These are phyloP conservation scores for Bruguiera parviflora DNA, from an alignment of 345 rosid species.

Conservation along the genomic window DNA sequence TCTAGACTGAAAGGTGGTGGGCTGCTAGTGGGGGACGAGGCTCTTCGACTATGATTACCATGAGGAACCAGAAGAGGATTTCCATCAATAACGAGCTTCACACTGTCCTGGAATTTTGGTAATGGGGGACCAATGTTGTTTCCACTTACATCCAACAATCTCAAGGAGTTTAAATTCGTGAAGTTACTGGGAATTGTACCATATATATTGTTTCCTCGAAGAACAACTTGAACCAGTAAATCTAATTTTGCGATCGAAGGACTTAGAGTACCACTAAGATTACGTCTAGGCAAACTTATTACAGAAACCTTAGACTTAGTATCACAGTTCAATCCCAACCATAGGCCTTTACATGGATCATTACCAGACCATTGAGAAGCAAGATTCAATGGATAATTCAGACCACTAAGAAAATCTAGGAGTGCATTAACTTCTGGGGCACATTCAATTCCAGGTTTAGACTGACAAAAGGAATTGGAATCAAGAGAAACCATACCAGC, in stretches of 20 bases:
- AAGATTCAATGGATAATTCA: conserved; percentile 37
- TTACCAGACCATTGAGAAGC: conserved; percentile 47
- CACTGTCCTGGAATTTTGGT: conserved; percentile 36
- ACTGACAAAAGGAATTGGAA: conserved; percentile 41
- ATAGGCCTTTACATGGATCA: conserved; percentile 43
- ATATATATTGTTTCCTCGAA: conserved; percentile 31
- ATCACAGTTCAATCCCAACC: conserved; percentile 45
- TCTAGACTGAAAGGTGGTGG: conserved; percentile 16
- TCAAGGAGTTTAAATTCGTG: conserved; percentile 35
- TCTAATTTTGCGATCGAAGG: conserved; percentile 36
- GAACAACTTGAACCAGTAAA: conserved; percentile 40
- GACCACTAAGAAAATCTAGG: conserved; percentile 35
- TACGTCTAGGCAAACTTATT: conserved; percentile 42
- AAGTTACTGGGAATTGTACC: conserved; percentile 42
- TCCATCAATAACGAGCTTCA: conserved; percentile 38
- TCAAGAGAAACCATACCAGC: conserved; percentile 36
- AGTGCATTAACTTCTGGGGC: conserved; percentile 36
- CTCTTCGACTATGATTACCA: conserved; percentile 9
- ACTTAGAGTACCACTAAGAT: conserved; percentile 42
- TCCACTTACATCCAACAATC: conserved; percentile 36
- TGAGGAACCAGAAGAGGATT: conserved; percentile 35
- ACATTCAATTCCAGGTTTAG: conserved; percentile 41
- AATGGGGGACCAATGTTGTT: conserved; percentile 46
- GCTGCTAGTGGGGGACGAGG: conserved; percentile 17
- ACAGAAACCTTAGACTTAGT: conserved; percentile 26